These are phyloP conservation scores for Globisporangium rhizosaccharum DNA, from an alignment of 352 stramenopile species.

Conservation along the genomic window DNA sequence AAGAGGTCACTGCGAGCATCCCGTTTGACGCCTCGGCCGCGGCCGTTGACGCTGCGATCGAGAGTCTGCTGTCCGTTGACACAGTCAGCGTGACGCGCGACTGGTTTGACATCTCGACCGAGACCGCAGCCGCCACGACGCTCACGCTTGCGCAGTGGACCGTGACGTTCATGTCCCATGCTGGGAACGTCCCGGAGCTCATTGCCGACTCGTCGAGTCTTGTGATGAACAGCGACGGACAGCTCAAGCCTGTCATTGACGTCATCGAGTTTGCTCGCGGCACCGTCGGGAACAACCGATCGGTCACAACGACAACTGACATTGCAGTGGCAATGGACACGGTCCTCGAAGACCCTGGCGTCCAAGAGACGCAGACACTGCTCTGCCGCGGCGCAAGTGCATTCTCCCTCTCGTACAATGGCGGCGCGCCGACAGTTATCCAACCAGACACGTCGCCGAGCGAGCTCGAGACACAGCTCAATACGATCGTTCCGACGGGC, in stretches of 20 bases:
- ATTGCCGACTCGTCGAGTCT: conserved; percentile 38
- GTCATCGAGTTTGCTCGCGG: conserved; percentile 44
- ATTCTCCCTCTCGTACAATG: conserved; percentile 46
- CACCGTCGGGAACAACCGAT: conserved; percentile 67
- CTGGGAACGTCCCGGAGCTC: conserved; percentile 43
- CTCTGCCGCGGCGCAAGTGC: conserved; percentile 32
- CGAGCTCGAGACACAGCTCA: conserved; percentile 48
- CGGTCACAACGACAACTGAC: conserved; percentile 39
- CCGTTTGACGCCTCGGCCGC: conserved; percentile 55
- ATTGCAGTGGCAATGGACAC: conserved; percentile 51
- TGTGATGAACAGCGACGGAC: conserved; percentile 33
- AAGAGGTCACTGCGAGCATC: conserved; percentile 45
- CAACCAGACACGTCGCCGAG: conserved; percentile 33
- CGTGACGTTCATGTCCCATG: conserved; percentile 52
- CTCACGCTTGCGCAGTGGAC: conserved; percentile 67
- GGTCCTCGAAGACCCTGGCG: conserved; percentile 44
- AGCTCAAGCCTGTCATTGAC: conserved; percentile 49
- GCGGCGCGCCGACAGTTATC: conserved; percentile 16
- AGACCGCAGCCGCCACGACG: conserved; percentile 23
- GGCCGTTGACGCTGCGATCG: conserved; percentile 59
- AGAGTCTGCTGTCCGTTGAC: conserved; percentile 75
- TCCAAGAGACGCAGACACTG: conserved; percentile 69
- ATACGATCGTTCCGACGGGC: conserved; percentile 36
- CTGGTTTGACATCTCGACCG: conserved; percentile 55
- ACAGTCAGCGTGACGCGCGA: conserved; percentile 72